Evolutionary conservation across 805 yeast genomes (phyloP).

Genomic region (Cyberlindnera euphorbiae): DNA sequence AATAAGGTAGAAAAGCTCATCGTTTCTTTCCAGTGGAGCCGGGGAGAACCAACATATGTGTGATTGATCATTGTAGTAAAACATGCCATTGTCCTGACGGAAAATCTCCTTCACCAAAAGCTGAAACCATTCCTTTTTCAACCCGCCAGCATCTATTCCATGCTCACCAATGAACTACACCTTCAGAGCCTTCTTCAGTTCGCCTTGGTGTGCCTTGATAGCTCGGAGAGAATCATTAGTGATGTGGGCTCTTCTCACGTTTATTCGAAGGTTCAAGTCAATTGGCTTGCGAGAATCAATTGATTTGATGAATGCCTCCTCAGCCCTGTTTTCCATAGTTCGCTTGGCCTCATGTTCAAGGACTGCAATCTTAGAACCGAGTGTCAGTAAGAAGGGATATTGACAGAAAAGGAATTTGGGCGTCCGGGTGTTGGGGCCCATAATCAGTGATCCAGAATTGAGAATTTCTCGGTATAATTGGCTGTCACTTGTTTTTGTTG

Average conservation of each 20-base stretch:
- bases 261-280: slow-evolving; percentile 65
- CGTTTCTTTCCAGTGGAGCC: slow-evolving; percentile 34
- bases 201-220: slow-evolving; percentile 49
- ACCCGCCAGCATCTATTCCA: slow-evolving; percentile 94
- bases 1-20: slow-evolving; percentile 64
- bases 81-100: slow-evolving; percentile 62
- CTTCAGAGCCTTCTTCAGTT: slow-evolving; percentile 67
- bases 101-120: slow-evolving; percentile 67
- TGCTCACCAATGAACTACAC: slow-evolving; percentile 85
- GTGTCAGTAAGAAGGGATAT: slow-evolving; percentile 73
- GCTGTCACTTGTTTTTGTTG: slow-evolving; percentile 2
- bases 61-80: slow-evolving; percentile 63
- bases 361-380: slow-evolving; percentile 78
- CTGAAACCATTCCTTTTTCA: slow-evolving; percentile 90
- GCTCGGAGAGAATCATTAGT: slow-evolving; percentile 71
- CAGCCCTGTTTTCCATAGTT: slow-evolving; percentile 83
- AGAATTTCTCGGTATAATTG: slow-evolving; percentile 13
- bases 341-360: slow-evolving; percentile 77
- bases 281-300: slow-evolving; percentile 55
- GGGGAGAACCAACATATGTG: slow-evolving; percentile 71
- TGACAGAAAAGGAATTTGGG: slow-evolving; percentile 63
- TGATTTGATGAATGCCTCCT: slow-evolving; percentile 79
- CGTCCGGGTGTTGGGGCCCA: slow-evolving; percentile 3
- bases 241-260: slow-evolving; percentile 62
- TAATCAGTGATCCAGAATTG: slow-evolving; percentile 10